Base-by-base conservation (phyloP, 345 rosid genomes). In the Citrus maxima region DNA sequence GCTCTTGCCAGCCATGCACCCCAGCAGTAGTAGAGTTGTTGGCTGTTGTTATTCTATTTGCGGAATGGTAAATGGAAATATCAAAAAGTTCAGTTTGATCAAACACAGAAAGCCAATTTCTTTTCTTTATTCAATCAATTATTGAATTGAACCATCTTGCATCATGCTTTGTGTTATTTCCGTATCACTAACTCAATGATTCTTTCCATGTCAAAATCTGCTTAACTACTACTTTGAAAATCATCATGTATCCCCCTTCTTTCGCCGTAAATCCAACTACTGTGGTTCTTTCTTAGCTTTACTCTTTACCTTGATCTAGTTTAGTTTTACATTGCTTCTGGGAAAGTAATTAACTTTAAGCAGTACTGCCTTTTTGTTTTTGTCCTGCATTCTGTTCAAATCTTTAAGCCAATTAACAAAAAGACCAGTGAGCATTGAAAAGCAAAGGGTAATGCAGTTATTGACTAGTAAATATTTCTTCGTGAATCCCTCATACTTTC, bases 131-230 rank as follows among this genome's bases (percentile, higher is more conserved):
- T 37, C 71, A 4, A 38, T 24, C 46, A 67, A 67, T 67, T 67
- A n/a, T 38, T 40, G 6, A 21, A 38, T 38, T 38, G 0, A n/a
- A 67, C 9, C 21, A 67, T 69, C 21, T 1, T 25, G 35, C 12
- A 27, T 46, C 59, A 27, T 46, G 59, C 37, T 14, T 2, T 14
- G 35, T 25, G 2, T 12, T 22, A 70, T 70, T 70, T 42, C 37
- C 59, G 25, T 16, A 73, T 60, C 32, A 7, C 24, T 28, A 40
- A 61, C 10, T 63, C 70, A 35, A 40, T 74, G 40, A 37, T 25
- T 40, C 27, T 62, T 75, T 65, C 27, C 40, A 18, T 34, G 71
- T 51, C 71, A 76, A 76, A 64, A 34, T 46, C 42, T 63, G 30
- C 54, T 75, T 22, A 42, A 40, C 61, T 27, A 75, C 38, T 12